Base-by-base conservation (phyloP, 2,329 filamentous ascomycete genomes). In the Verticillium albo-atrum region DNA sequence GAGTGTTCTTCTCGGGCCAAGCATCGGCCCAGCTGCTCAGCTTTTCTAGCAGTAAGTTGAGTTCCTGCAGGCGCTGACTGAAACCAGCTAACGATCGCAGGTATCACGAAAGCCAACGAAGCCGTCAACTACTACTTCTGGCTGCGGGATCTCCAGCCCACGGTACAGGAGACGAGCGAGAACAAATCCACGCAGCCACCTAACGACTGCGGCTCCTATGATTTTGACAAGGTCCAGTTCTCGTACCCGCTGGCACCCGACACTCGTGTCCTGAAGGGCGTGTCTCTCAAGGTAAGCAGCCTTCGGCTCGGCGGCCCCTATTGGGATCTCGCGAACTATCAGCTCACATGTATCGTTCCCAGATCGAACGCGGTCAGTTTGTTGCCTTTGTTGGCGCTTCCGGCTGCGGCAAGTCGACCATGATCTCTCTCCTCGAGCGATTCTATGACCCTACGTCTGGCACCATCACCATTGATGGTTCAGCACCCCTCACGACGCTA, bases 371-470 rank as follows among this genome's bases (percentile, higher is more conserved):
- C 5, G 79, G 81, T 10, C 75, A 78, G 62, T 83, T 80, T 65
- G 71, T 82, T 2, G 84, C 82, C 3, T 75, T 86, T 7, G 83
- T 87, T 0, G 83, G 84, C 6, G 76, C 82, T 1, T 84, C 80
- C 0, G 83, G 83, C 6, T 85, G 82, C 62, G 84, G 83, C 1
- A 88, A 88, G 65, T 84, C 82, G 1, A 87, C 85, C 3, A 82
- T 84, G 58, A 77, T 89, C 56, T 77, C 79, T 6, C 70, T 82
- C 12, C 70, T 82, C 0, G 73, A 82, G 64, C 72, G 79, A 14
- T 80, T 61, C 53, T 61, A 63, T 30, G 61, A 63, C 28, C 59
- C 59, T 2, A 53, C 42, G 0, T 58, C 20, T 26, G 60, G 59
- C 10, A 34, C 26, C 6, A 59, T 61, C 32, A 17, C 12, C 1